These are phyloP conservation scores for Phlyctochytrium arcticum DNA, from an alignment of 192 early-diverging fungal species.

Conservation along the genomic window DNA sequence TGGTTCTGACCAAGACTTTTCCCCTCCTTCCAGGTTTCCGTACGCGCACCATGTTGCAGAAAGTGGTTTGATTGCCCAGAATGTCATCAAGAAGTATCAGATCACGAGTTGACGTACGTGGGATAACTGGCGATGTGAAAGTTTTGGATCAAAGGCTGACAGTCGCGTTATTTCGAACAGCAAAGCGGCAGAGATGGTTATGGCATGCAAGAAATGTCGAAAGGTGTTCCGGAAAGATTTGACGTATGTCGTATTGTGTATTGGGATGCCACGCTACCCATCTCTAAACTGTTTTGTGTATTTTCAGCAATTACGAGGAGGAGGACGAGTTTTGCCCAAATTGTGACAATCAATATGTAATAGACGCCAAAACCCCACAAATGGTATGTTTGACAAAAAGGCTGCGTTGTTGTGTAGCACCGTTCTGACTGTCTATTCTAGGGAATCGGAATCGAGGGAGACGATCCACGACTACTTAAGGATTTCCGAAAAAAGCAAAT, in stretches of 20 bases:
- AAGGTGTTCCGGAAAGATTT: slow-evolving; percentile 95
- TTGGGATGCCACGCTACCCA: background rate
- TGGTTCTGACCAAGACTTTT: background rate
- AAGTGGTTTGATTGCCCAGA: slow-evolving; percentile 97
- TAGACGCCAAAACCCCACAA: slow-evolving; percentile 86
- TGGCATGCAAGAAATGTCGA: slow-evolving; percentile 98
- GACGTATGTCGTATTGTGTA: slow-evolving; percentile 24
- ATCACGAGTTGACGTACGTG: slow-evolving; percentile 63
- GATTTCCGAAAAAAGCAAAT: slow-evolving; percentile 41
- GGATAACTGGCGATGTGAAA: too few relatives aligned
- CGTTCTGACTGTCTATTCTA: too few relatives aligned
- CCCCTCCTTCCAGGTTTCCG: slow-evolving; percentile 60
- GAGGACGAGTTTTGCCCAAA: slow-evolving; percentile 97
- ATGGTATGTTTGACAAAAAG: slow-evolving; percentile 46
- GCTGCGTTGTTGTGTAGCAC: background rate
- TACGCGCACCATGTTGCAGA: slow-evolving; percentile 91
- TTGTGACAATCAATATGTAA: slow-evolving; percentile 96
- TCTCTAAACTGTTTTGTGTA: background rate
- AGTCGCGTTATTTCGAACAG: slow-evolving; percentile 9
- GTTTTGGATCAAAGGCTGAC: background rate
- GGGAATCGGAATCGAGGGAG: slow-evolving; percentile 86
- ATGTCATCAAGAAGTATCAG: slow-evolving; percentile 78
- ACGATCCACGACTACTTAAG: slow-evolving; percentile 70
- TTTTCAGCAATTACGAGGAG: slow-evolving; percentile 78
- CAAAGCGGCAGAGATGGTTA: slow-evolving; percentile 86